phyloP scores from a whole-genome alignment of 257 asterid genomes.

The Paraleonurus japonicus region DNA sequence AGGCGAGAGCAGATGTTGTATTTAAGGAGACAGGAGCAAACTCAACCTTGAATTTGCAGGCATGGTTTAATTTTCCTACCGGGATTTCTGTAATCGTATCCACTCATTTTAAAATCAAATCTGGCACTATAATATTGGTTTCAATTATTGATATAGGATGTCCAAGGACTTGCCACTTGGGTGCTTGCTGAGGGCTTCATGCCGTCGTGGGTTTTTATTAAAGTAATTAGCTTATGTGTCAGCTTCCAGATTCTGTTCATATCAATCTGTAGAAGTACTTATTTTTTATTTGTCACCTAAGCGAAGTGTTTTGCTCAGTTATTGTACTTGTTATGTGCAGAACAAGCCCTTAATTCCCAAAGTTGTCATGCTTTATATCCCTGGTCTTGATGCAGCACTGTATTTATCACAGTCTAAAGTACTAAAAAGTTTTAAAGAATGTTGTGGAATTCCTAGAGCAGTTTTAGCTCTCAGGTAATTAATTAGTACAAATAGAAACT shows the following conservation, averaged over 20 bases:
- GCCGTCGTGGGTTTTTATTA: constrained; percentile 96
- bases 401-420: constrained; percentile 77
- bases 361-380: constrained; percentile 87
- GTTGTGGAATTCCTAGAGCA: constrained; percentile 80
- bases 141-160: constrained; percentile 51
- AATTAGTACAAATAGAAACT: neutral
- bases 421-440: constrained; percentile 65
- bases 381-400: constrained; percentile 97
- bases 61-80: constrained; percentile 26
- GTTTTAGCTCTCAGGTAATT: constrained; percentile 83
- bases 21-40: constrained; percentile 72
- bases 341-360: constrained; percentile 91
- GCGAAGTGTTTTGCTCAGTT: constrained; percentile 18
- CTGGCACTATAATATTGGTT: constrained; percentile 14
- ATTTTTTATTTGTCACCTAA: neutral
- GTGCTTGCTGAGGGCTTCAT: constrained; percentile 93
- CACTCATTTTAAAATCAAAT: neutral
- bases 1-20: constrained; percentile 78
- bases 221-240: constrained; percentile 42
- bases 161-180: constrained; percentile 95
- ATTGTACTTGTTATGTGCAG: constrained; percentile 48
- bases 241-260: constrained; percentile 6
- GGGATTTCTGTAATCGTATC: neutral
- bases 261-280: neutral
- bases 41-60: constrained; percentile 72